phyloP scores from a whole-genome alignment of 2,329 filamentous ascomycete species.

The Fusarium sp. region DNA sequence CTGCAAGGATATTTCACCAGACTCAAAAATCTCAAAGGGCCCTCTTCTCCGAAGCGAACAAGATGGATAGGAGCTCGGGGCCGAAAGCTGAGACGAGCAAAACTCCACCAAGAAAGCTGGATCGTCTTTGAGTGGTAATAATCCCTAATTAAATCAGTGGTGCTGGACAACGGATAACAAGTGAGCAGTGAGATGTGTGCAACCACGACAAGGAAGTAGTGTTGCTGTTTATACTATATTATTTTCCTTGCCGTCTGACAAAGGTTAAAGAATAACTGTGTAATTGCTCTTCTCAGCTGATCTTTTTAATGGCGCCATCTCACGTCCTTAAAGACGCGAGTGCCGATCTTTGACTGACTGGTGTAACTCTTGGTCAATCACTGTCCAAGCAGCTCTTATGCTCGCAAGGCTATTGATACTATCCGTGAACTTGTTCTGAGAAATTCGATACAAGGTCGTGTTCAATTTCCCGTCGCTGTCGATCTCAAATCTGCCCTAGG shows the following conservation, averaged over 20 bases:
- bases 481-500: too few relatives aligned
- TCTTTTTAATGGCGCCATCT: constrained; percentile 31
- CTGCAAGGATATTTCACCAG: constrained; percentile 28
- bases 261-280: background rate
- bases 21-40: constrained; percentile 18
- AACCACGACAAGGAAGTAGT: constrained; percentile 11
- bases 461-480: too few relatives aligned
- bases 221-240: constrained; percentile 19
- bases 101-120: constrained; percentile 18
- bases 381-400: constrained; percentile 20
- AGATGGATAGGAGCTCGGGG: constrained; percentile 19
- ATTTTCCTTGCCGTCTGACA: background rate
- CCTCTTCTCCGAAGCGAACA: constrained; percentile 10
- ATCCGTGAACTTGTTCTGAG: constrained; percentile 3
- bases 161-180: background rate
- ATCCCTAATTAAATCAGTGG: background rate
- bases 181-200: constrained; percentile 15
- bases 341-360: constrained; percentile 31
- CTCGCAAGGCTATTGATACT: constrained; percentile 23
- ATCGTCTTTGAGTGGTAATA: background rate
- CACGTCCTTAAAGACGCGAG: constrained; percentile 28
- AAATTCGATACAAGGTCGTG: background rate
- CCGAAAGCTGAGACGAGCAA: constrained; percentile 25
- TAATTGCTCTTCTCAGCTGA: constrained; percentile 12
- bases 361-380: constrained; percentile 12